Conservation (phyloP, 108 stramenopile species). For the Skeletonema costatum region DNA sequence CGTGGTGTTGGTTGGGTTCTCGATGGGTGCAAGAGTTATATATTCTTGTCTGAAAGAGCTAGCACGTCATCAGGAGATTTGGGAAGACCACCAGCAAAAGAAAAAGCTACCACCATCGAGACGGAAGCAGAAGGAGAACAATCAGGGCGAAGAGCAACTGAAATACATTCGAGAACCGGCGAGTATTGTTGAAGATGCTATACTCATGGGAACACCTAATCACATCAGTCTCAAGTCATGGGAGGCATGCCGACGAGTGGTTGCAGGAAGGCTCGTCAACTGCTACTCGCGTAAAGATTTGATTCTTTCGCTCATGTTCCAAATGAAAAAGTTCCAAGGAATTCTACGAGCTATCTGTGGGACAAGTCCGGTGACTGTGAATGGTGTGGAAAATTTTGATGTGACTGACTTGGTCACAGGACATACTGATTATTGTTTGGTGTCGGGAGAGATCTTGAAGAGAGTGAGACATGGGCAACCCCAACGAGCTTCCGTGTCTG, state of each 20-base stretch:
- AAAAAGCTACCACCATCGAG: constrained; percentile 19
- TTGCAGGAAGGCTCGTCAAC: constrained; percentile 93
- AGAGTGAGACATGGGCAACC: constrained; percentile 69
- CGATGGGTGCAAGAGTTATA: constrained; percentile 94
- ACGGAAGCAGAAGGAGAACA: constrained; percentile 12
- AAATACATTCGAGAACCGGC: constrained; percentile 76
- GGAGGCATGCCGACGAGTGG: constrained; percentile 82
- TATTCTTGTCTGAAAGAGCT: constrained; percentile 93
- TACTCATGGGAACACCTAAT: constrained; percentile 85
- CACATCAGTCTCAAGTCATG: constrained; percentile 83
- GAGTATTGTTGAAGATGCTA: constrained; percentile 91
- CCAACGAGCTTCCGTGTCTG: constrained; percentile 29
- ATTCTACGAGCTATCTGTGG: constrained; percentile 82
- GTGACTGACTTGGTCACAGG: constrained; percentile 68
- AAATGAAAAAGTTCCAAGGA: constrained; percentile 79
- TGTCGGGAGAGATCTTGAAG: constrained; percentile 70
- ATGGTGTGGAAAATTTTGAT: constrained; percentile 84
- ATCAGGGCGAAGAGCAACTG: constrained; percentile 39
- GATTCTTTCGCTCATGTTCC: constrained; percentile 91
- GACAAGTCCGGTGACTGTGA: constrained; percentile 64
- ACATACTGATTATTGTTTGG: constrained; percentile 76
- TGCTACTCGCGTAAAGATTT: constrained; percentile 90
- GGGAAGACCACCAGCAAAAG: constrained; percentile 68
- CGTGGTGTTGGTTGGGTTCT: constrained; percentile 92
- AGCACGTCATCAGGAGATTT: constrained; percentile 77